These are phyloP conservation scores for Chytridiales sp. DNA, from an alignment of 371 early-diverging fungal genomes.

Conservation along the genomic window DNA sequence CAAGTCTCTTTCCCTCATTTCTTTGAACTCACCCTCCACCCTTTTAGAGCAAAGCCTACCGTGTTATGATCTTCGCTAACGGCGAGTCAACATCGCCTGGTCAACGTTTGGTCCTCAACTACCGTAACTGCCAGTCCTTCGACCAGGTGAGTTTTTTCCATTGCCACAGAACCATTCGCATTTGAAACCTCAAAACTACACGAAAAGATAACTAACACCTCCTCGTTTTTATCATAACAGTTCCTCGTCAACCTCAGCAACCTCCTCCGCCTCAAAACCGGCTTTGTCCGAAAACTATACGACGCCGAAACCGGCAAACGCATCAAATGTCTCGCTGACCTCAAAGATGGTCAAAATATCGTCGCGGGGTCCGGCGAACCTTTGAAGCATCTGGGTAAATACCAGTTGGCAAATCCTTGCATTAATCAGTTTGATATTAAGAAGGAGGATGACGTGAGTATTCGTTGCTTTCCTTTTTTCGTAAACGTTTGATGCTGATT, in stretches of 20 bases:
- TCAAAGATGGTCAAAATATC: conserved; percentile 40
- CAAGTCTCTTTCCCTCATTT: background rate
- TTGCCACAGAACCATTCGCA: background rate
- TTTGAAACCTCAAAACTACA: background rate
- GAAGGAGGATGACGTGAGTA: conserved; percentile 7
- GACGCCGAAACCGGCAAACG: conserved; percentile 42
- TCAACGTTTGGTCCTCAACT: conserved; percentile 40
- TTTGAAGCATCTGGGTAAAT: conserved; percentile 28
- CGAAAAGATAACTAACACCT: background rate
- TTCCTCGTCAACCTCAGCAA: conserved; percentile 29
- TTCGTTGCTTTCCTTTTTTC: conserved; percentile 5
- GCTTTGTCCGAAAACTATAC: conserved; percentile 42
- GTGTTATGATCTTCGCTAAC: conserved; percentile 43
- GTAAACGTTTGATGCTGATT: conserved; percentile 7
- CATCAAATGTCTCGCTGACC: conserved; percentile 33
- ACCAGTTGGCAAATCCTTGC: conserved; percentile 24
- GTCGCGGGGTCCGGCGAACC: conserved; percentile 32
- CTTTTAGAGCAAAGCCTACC: conserved; percentile 48
- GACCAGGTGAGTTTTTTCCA: conserved; percentile 39
- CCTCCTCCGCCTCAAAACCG: conserved; percentile 24
- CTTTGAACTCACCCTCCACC: conserved; percentile 1
- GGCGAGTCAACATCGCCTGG: conserved; percentile 36
- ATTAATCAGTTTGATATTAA: background rate
- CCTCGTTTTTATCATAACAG: conserved; percentile 9
- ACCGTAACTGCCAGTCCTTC: conserved; percentile 46